Evolutionary conservation across 306 rosid species (phyloP), one percentile per base, ranked within the genome.

Genomic region (Morella rubra): DNA sequence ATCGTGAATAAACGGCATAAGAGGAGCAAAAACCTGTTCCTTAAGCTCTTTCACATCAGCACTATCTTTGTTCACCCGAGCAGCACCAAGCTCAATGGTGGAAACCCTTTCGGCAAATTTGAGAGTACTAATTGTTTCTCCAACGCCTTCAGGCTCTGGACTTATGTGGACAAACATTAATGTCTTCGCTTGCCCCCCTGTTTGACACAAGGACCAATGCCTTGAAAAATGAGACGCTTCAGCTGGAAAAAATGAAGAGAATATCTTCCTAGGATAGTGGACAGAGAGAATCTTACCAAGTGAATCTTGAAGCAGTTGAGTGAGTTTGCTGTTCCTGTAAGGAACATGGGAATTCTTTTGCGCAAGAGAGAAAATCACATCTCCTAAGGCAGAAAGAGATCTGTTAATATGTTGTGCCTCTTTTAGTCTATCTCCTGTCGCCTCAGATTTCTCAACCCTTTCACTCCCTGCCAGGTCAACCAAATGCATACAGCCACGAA

Each of bases 401-500:
- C 87, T 96, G 86, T 96, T 96, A 79, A 96, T 93, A 79, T 96
- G 93, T 81, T 89, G 96, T 79, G 99, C 99, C 85, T 96, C 99
- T 83, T 96, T 96, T 42, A 96, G 84, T 80, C 99, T 87, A 75
- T 96, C 99, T 24, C 99, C 99, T 1, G 89, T 90, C 49, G 88
- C 99, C 80, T 93, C 98, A 4, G 98, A 89, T 82, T 96, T 96
- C 84, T 96, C 98, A 18, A 90, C 97, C 72, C 99, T 89, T 77
- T 96, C 99, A 81, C 99, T 96, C 81, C 99, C 99, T 78, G 99
- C 99, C 66, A 96, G 80, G 77, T 96, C 99, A 86, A 96, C 97
- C 41, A 92, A 90, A 87, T 96, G 99, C 96, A 96, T 88, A 52
- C 91, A 82, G 44, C 97, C 98, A 1, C 96, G 97, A 71, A 93